Base-by-base conservation (phyloP, 306 rosid genomes). In the Rosa rugosa region DNA sequence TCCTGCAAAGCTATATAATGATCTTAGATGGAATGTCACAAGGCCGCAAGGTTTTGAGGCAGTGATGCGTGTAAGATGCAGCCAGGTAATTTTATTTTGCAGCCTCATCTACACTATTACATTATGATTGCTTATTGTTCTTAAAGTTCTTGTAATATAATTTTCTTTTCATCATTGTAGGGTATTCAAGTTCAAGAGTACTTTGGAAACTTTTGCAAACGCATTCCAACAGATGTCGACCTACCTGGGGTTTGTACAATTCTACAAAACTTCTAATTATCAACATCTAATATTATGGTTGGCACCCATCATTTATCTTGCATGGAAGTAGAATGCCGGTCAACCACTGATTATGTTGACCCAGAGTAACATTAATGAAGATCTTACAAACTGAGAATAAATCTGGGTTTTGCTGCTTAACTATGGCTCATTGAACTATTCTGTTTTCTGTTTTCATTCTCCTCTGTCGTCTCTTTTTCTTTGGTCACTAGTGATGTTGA, bases 31-130 rank as follows among this genome's bases (percentile, higher is more conserved):
- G 99, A 95, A 93, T 79, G 83, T 95, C 77, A 89, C 96, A 72
- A 93, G 99, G 84, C 98, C 99, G 66, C 99, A 95, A 88, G 99
- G 99, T 76, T 91, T 91, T 80, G 98, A 95, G 84, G 98, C 98
- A 65, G 98, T 95, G 59, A 95, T 95, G 99, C 97, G 99, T 79
- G 97, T 95, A 76, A 83, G 99, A 82, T 95, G 99, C 87, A 95
- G 98, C 89, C 99, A 95, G 99, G 99, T 93, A 85, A 69, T 71
- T 44, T 85, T 16, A 57, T 72, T 44, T 70, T 22, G 41, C 36
- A 47, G 68, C 36, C 77, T 40, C 54, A 9, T 63, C 77, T 64
- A 50, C 22, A 0, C 5, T 23, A 20, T 1, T 12, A 3, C 18
- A 41, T 31, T 3, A 41, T 8, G 17, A 62, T 45, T 27, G 11